Conservation (phyloP, 139 green algal genomes). For the Edaphochlamys debaryana region DNA sequence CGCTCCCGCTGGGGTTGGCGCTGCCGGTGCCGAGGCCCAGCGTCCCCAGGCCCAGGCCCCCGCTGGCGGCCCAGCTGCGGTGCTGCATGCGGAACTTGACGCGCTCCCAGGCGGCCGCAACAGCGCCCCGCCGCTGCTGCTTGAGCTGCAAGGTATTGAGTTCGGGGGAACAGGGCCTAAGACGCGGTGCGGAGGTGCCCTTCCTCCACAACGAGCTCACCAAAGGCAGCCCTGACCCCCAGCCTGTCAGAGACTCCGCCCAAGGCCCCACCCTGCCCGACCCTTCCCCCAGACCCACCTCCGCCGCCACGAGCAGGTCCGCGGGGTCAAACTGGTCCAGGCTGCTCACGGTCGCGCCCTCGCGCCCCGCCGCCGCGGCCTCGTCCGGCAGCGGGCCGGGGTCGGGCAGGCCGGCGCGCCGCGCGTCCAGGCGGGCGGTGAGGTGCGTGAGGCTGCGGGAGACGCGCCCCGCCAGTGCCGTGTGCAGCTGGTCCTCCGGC, state of each 20-base stretch:
- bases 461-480: conserved; percentile 58
- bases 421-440: neutral
- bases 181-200: too few relatives aligned
- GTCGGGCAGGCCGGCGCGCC: neutral
- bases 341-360: neutral
- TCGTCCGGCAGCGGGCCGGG: neutral
- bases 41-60: neutral
- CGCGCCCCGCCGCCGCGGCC: neutral
- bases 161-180: too few relatives aligned
- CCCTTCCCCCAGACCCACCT: neutral
- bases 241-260: too few relatives aligned
- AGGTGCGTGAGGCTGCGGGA: conserved; percentile 28
- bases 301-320: conserved; percentile 21
- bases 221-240: too few relatives aligned
- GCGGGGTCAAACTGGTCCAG: conserved; percentile 52
- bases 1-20: neutral
- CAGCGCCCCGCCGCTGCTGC: neutral
- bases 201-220: too few relatives aligned
- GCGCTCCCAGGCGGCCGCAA: conserved; percentile 40
- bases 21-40: neutral
- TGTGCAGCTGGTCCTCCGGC: conserved; percentile 63
- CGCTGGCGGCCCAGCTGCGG: conserved; percentile 28
- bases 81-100: conserved; percentile 49
- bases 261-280: too few relatives aligned
- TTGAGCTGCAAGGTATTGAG: too few relatives aligned